Evolutionary conservation across 345 rosid species (phyloP).

Genomic region (Eutrema japonicum): DNA sequence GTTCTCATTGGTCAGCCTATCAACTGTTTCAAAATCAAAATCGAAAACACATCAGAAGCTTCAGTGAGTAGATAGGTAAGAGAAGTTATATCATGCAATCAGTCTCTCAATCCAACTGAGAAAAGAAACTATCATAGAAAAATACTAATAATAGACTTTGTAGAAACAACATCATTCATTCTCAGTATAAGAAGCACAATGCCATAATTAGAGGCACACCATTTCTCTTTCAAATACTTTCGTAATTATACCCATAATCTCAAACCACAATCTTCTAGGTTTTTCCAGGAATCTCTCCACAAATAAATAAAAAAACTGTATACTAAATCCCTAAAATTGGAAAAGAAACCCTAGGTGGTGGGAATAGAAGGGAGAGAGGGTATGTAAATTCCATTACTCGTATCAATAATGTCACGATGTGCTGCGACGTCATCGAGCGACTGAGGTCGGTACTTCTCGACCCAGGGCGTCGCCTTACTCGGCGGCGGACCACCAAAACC

Average conservation of each 20-base stretch:
- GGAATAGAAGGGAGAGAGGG: not conserved
- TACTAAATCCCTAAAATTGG: slow-evolving; percentile 7
- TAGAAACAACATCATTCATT: not conserved
- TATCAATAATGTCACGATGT: slow-evolving; percentile 96
- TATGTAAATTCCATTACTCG: slow-evolving; percentile 57
- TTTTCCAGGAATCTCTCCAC: not conserved
- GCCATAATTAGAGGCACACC: slow-evolving; percentile 8
- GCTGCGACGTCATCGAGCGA: slow-evolving; percentile 96
- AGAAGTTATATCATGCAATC: slow-evolving; percentile 16
- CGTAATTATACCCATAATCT: not conserved
- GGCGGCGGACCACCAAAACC: slow-evolving; percentile 46
- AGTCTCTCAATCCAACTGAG: slow-evolving; percentile 19
- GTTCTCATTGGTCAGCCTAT: slow-evolving; percentile 92
- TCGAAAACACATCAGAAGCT: slow-evolving; percentile 12
- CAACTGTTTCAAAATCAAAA: slow-evolving; percentile 55
- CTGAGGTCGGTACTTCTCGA: slow-evolving; percentile 95
- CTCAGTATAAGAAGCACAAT: not conserved
- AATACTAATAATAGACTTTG: not conserved
- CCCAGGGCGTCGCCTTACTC: slow-evolving; percentile 83
- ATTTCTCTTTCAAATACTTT: not conserved
- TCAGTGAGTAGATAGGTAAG: not conserved
- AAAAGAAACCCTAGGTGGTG: slow-evolving; percentile 38
- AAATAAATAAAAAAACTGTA: not conserved
- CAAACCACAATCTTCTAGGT: not conserved
- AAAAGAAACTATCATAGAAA: not conserved